Evolutionary conservation across 2,329 filamentous ascomycete genomes (phyloP).

Genomic region (Hypoxylon sp.): DNA sequence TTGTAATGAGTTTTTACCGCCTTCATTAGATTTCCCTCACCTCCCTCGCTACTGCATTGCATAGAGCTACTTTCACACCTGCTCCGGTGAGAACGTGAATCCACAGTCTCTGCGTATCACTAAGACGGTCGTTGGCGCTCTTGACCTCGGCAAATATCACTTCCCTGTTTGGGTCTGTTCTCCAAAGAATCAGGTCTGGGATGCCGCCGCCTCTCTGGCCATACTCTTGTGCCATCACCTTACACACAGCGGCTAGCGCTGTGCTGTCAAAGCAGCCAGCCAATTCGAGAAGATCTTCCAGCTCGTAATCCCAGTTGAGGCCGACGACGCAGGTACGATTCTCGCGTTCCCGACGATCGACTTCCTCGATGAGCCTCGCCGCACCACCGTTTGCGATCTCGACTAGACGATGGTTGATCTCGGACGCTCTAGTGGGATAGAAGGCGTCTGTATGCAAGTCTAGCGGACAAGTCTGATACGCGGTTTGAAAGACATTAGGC

Average conservation of each 20-base stretch:
- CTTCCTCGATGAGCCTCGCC: constrained; percentile 72
- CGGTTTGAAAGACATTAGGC: constrained; percentile 96
- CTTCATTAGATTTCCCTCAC: constrained; percentile 58
- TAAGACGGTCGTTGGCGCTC: constrained; percentile 90
- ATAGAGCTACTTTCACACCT: constrained; percentile 88
- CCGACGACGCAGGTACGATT: constrained; percentile 89
- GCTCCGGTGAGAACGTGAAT: constrained; percentile 92
- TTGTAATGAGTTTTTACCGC: constrained; percentile 9
- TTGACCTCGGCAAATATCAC: constrained; percentile 87
- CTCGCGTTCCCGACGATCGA: constrained; percentile 78
- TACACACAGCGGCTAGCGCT: constrained; percentile 87
- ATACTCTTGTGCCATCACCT: constrained; percentile 97
- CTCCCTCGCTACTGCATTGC: constrained; percentile 71
- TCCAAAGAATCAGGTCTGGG: constrained; percentile 94
- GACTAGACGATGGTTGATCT: constrained; percentile 89
- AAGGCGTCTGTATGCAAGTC: constrained; percentile 96
- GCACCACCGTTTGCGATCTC: constrained; percentile 89
- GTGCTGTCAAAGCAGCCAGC: constrained; percentile 83
- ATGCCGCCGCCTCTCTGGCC: constrained; percentile 87
- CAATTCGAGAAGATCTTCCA: constrained; percentile 85
- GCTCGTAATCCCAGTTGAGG: constrained; percentile 88
- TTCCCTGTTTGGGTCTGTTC: constrained; percentile 62
- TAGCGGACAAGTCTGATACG: constrained; percentile 92
- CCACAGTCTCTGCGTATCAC: constrained; percentile 96
- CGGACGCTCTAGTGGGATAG: constrained; percentile 85